Evolutionary conservation across 768 basidiomycete genomes (phyloP).

Genomic region (Coprinopsis marcescibilis): DNA sequence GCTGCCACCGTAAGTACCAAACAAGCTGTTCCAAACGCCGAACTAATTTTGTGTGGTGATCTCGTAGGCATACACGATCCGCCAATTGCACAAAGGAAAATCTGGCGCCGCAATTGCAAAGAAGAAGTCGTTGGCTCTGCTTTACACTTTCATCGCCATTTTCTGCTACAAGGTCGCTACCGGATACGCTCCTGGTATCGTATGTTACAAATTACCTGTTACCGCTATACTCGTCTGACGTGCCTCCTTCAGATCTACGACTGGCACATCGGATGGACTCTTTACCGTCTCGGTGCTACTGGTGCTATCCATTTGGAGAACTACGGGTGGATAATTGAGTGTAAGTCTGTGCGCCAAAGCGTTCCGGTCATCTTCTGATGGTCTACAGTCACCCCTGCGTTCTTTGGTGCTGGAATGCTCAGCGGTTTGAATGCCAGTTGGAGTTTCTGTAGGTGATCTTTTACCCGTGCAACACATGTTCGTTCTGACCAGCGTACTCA

Average conservation of each 20-base stretch:
- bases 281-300: constrained; percentile 54
- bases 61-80: constrained; percentile 52
- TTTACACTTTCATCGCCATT: constrained; percentile 38
- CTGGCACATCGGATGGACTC: constrained; percentile 61
- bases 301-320: constrained; percentile 55
- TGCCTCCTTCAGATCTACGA: constrained; percentile 37
- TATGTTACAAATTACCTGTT: constrained; percentile 20
- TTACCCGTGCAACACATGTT: not conserved
- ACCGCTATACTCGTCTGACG: not conserved
- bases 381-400: constrained; percentile 43
- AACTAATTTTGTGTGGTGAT: too few species aligned
- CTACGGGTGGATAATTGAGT: constrained; percentile 51
- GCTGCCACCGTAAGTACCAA: constrained; percentile 48
- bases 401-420: constrained; percentile 56
- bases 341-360: constrained; percentile 23
- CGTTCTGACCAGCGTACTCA: constrained; percentile 19
- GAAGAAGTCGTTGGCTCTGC: constrained; percentile 50
- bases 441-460: constrained; percentile 44
- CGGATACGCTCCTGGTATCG: constrained; percentile 55
- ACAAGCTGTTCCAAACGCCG: too few species aligned
- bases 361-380: not conserved
- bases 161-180: constrained; percentile 50
- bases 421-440: constrained; percentile 51
- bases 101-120: constrained; percentile 44
- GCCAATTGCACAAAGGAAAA: constrained; percentile 48